Percentiles rank a stretch among this genome's conserved stretches.
phyloP scores from a whole-genome alignment of 1,284 basidiomycete genomes.

The Mycena citricolor region DNA sequence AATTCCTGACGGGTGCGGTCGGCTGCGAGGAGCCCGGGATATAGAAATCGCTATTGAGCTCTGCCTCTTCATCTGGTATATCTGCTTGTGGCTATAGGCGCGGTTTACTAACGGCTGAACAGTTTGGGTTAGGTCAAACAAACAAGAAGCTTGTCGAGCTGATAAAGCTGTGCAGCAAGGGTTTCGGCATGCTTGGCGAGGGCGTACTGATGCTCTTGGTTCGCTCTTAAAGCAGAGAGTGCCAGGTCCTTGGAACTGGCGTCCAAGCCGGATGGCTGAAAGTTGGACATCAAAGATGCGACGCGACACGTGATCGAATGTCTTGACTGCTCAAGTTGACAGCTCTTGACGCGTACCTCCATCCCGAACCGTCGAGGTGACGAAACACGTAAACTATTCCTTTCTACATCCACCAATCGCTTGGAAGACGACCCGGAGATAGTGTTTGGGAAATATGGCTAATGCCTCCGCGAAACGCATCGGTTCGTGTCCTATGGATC shows the following conservation, averaged over 20 bases:
- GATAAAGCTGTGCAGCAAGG: slow-evolving; percentile 57
- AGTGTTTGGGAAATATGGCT: no score
- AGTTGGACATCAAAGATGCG: neutral
- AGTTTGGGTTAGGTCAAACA: slow-evolving; percentile 32
- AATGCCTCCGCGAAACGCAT: slow-evolving; percentile 86
- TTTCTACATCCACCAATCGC: no score
- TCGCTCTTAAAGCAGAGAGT: slow-evolving; percentile 54
- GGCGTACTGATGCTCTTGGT: slow-evolving; percentile 60
- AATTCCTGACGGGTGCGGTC: slow-evolving; percentile 44
- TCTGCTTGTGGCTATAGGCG: slow-evolving; percentile 41
- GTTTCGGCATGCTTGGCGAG: slow-evolving; percentile 56
- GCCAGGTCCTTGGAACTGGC: slow-evolving; percentile 32
- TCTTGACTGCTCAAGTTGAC: no score
- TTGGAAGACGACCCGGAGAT: no score
- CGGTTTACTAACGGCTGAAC: neutral
- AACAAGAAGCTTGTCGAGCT: slow-evolving; percentile 63
- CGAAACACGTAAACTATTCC: no score
- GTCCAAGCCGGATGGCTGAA: slow-evolving; percentile 6
- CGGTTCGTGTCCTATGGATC: slow-evolving; percentile 46
- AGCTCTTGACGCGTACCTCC: neutral
- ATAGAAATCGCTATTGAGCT: slow-evolving; percentile 42
- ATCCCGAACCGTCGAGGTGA: no score
- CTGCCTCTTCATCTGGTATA: slow-evolving; percentile 45
- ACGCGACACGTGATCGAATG: slow-evolving; percentile 9
- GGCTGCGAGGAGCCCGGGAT: slow-evolving; percentile 46